Percentiles rank a stretch among this genome's conserved stretches.
Evolutionary conservation across 768 basidiomycete species (phyloP).

Genomic region (Auricularia sp.): DNA sequence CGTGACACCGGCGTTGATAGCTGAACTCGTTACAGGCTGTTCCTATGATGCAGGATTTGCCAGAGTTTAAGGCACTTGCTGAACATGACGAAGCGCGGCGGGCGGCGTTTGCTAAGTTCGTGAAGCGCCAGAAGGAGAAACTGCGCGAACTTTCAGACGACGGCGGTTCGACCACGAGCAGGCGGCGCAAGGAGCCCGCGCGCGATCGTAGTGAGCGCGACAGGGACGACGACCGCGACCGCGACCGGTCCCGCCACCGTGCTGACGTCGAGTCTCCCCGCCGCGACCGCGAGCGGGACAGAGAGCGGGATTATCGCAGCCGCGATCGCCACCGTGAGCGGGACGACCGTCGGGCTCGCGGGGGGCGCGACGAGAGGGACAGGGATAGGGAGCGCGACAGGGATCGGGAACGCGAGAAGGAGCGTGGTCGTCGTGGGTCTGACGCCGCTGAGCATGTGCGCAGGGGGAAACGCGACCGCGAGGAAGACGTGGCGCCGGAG

Average conservation of each 20-base stretch:
- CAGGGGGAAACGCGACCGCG: constrained; percentile 12
- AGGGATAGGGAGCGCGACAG: constrained; percentile 37
- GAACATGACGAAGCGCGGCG: constrained; percentile 73
- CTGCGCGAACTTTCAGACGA: constrained; percentile 67
- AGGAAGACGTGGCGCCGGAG: constrained; percentile 29
- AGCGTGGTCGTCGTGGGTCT: constrained; percentile 8
- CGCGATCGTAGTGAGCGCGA: constrained; percentile 13
- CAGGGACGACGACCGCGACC: constrained; percentile 10
- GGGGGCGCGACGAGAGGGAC: constrained; percentile 20
- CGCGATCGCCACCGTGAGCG: constrained; percentile 31
- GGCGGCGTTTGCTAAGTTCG: constrained; percentile 76
- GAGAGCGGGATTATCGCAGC: constrained; percentile 18
- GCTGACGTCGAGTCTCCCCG: constrained; percentile 34
- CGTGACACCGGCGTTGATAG: neutral
- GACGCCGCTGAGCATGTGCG: neutral
- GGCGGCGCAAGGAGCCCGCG: constrained; percentile 68
- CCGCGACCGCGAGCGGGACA: constrained; percentile 27
- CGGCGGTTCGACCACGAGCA: constrained; percentile 67
- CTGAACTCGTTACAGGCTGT: constrained; percentile 38
- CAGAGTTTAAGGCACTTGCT: constrained; percentile 80
- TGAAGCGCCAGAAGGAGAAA: constrained; percentile 89
- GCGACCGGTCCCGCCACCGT: constrained; percentile 21
- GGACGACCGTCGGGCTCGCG: constrained; percentile 37
- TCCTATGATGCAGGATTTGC: constrained; percentile 68
- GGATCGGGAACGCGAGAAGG: constrained; percentile 30